Evolutionary conservation across 441 rosid species (phyloP), one percentile per base, ranked within the genome.

Genomic region (Jatropha podagrica): DNA sequence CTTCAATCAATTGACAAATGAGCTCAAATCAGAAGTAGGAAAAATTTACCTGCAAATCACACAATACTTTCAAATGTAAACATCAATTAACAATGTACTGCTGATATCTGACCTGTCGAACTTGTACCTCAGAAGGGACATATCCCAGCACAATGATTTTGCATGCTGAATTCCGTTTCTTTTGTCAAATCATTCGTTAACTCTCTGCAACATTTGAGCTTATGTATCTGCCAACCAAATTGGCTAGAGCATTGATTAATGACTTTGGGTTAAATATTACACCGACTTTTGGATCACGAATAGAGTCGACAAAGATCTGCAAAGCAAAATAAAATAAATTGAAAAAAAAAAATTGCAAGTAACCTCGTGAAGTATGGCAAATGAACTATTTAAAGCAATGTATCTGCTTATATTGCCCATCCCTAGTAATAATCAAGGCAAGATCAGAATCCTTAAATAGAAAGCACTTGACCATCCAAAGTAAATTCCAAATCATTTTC

Each of bases 261-360:
- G 98, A 87, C 70, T 81, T 81, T 0, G 98, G 91, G 61, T 91
- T 83, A 76, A 93, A 95, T 75, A 90, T 81, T 68, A 86, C 40
- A 4, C 98, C 94, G 41, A 85, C 89, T 83, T 90, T 91, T 1
- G 91, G 86, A 78, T 93, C 92, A 44, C 41, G 62, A n/a, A 85
- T 59, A 62, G 85, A 84, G 72, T 91, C 91, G 54, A 93, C 95
- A 37, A 75, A 64, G 51, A 91, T 84, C 98, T 95, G 94, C 85
- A 81, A 51, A 80, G 52, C 2, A 58, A 60, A 32, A 32, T 32
- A 32, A 32, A 32, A 32, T 32, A 32, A 32, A 32, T 32, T 32
- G 2, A 32, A 32, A 56, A 56, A 56, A 56, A 56, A 2, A 46
- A 13, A 26, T 64, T 26, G 13, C 54, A 10, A 42, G 54, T 56